A percentile compares a stretch with the other conserved stretches of the same genome.
Evolutionary conservation across 768 basidiomycete species (phyloP).

Genomic region (Hericium coralloides): DNA sequence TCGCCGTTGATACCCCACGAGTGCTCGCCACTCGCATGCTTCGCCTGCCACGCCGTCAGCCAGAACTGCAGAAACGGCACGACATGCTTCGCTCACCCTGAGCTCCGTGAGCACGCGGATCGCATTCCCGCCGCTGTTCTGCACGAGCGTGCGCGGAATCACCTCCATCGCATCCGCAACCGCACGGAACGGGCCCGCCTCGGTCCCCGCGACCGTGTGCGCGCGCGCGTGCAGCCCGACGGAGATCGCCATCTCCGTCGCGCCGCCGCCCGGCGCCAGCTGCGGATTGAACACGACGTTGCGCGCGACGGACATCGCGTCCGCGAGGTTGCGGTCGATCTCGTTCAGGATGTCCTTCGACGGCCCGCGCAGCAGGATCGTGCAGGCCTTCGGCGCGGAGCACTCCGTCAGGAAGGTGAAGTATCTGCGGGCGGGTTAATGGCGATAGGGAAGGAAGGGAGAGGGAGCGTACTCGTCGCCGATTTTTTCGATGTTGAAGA

Average conservation of each 20-base stretch:
- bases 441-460: not conserved
- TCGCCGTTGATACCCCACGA: slow-evolving; percentile 96
- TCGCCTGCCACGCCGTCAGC: slow-evolving; percentile 48
- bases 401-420: slow-evolving; percentile 97
- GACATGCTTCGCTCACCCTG: slow-evolving; percentile 65
- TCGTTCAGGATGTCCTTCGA: slow-evolving; percentile 98
- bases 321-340: slow-evolving; percentile 94
- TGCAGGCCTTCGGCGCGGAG: slow-evolving; percentile 87
- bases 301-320: slow-evolving; percentile 95
- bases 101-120: slow-evolving; percentile 91
- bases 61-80: not conserved
- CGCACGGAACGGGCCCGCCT: slow-evolving; percentile 85
- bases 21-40: slow-evolving; percentile 85
- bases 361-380: slow-evolving; percentile 93
- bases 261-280: slow-evolving; percentile 93
- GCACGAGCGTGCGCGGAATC: slow-evolving; percentile 88
- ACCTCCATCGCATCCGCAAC: slow-evolving; percentile 97
- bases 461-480: slow-evolving; percentile 68
- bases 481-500: slow-evolving; percentile 96
- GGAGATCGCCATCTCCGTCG: slow-evolving; percentile 96
- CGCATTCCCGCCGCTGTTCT: slow-evolving; percentile 93
- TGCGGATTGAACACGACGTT: slow-evolving; percentile 95
- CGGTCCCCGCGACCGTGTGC: slow-evolving; percentile 74
- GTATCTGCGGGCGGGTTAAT: slow-evolving; percentile 46
- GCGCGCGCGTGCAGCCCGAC: slow-evolving; percentile 80